Percentiles rank a stretch among this genome's conserved stretches.
phyloP scores from a whole-genome alignment of 305 asterid genomes.

The Solanum hybrid region DNA sequence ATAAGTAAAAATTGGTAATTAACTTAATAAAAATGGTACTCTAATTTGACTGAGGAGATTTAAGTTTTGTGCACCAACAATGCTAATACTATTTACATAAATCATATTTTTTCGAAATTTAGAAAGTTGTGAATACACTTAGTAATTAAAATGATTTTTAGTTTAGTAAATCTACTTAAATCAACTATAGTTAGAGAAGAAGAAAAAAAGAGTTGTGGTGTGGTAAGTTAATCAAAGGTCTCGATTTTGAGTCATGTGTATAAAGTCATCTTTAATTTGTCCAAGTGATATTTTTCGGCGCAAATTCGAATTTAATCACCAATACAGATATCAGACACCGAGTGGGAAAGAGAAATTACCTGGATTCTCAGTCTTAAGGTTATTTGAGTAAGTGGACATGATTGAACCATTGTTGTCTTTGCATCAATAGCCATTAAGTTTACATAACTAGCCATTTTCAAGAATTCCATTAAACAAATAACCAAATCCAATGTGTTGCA shows the following conservation, averaged over 20 bases:
- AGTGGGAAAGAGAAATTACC: constrained; percentile 16
- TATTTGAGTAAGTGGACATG: constrained; percentile 20
- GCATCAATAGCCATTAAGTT: constrained; percentile 36
- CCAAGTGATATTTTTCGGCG: accelerated
- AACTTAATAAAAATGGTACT: neutral
- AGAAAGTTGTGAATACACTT: neutral
- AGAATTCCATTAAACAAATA: constrained; percentile 29
- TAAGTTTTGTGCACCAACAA: neutral
- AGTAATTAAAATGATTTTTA: no score
- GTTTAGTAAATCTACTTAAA: neutral
- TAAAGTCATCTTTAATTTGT: no score
- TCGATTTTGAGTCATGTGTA: neutral
- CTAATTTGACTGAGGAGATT: neutral
- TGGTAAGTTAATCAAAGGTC: neutral
- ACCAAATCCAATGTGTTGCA: constrained; percentile 34
- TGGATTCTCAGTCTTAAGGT: constrained; percentile 33
- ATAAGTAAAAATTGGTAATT: neutral
- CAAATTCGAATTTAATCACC: neutral
- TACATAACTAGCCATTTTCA: constrained; percentile 27
- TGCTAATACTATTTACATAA: neutral
- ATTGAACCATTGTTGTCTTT: constrained; percentile 14
- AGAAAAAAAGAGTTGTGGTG: neutral
- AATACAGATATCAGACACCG: neutral
- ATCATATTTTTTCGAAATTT: no score
- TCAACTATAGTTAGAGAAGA: neutral